Evolutionary conservation across 768 basidiomycete species (phyloP), one percentile per base, ranked within the genome.

Genomic region (Dacryopinax primogenitus): DNA sequence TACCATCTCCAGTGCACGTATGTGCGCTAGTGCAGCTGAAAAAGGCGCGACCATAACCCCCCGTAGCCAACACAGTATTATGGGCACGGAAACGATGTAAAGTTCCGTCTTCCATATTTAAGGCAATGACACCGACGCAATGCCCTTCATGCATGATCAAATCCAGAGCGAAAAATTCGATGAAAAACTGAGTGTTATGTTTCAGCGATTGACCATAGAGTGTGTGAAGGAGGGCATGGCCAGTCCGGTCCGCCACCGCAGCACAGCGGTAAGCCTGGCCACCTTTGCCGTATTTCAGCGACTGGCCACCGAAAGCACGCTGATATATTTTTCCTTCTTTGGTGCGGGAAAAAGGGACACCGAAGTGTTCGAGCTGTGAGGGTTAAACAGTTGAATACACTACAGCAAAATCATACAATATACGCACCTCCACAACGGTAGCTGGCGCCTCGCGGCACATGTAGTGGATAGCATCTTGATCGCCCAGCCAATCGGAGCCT

Each of bases 81-180:
- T 99, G 96, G 0, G 92, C 81, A 68, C 96, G 86, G 88, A 99
- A 99, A 51, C 96, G 88, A 75, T 99, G 96, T 28, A 99, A 85
- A 16, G 96, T 99, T 64, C 96, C 96, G 71, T 98, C 96, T 78
- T 99, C 96, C 92, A 97, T 95, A 81, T 97, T 99, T 70, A 98
- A 83, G 15, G 96, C 96, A 74, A 98, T 90, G 63, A 99, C 96
- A 79, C 96, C 96, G 66, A 99, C 94, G 80, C 96, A 99, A 77
- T 97, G 92, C 70, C 94, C 96, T 68, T 89, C 92, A 75, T 98
- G 82, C 96, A 99, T 99, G 75, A 99, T 92, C 67, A 99, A 80
- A 75, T 99, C 96, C 65, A 95, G 84, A n/a, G 95, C 96, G 75
- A 99, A 98, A 78, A 95, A 99, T 76, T 99, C 96, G 76, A 99